Base-by-base conservation (phyloP, 2,329 filamentous ascomycete species). In the Epichloe hybrida region DNA sequence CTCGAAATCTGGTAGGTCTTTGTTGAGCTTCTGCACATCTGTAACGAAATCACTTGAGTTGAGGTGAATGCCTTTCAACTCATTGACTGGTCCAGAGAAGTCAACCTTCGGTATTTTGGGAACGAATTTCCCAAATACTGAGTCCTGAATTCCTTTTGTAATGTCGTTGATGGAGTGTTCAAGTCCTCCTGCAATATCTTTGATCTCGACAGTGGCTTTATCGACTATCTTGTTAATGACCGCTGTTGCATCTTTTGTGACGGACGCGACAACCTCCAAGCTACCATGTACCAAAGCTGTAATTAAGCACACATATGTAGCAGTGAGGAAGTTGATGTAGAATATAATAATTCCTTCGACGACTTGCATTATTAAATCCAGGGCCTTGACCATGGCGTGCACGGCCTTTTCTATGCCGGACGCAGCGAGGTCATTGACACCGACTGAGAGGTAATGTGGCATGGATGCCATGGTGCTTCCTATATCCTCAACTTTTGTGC, bases 381-480 rank as follows among this genome's bases (percentile, higher is more conserved):
- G 75, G 69, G 93, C 81, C 41, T 80, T 74, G 66, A 93, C 86
- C 65, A 97, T 77, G 46, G 81, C 91, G 55, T 81, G 77, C 56
- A 97, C 81, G 8, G 88, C 81, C 59, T 84, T 82, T 58, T 90
- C 87, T 57, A 97, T 83, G 51, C 87, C 84, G 46, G 76, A 76
- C 35, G 88, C 87, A 7, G 88, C 85, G 58, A 97, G 71, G 53
- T 88, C 79, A 69, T 98, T 98, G 64, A 96, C 83, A 50, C 93
- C 93, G 48, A 78, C 73, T 2, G 90, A 86, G 64, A 97, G 83
- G 69, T 95, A 97, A 68, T 96, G 86, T 52, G 93, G 93, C 89
- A 97, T 95, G 38, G 93, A 97, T 39, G 91, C 93, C 88, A 98
- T 91, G 54, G 88, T 79, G 64, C 89, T 96, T 55, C 91, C 93